Evolutionary conservation across 1,139 yeast genomes (phyloP), one percentile per base, ranked within the genome.

Genomic region (Candida labiduridarum): DNA sequence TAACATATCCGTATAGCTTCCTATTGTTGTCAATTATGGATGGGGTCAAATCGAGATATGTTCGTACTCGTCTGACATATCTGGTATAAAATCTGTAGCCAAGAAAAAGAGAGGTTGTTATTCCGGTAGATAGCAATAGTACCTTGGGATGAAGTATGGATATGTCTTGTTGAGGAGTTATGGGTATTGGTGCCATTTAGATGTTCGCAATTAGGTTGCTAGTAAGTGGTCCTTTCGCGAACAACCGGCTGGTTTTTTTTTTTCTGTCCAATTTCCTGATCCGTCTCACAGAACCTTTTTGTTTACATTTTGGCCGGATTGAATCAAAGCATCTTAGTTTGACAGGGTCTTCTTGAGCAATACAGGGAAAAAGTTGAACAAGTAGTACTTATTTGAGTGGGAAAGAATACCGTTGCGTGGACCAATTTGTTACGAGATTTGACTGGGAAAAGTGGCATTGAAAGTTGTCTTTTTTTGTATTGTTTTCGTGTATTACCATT

Each of bases 1-100:
- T 89, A 5, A 92, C 97, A 49, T 79, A 76, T 0, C 99, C 99
- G 50, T 80, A 79, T n/a, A 92, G 56, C 30, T 59, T 59, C 7
- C 63, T 60, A 35, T 63, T 60, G n/a, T 59, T 61, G 30, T 70
- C 72, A n/a, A 76, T 57, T 8, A 72, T 67, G n/a, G 62, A 56
- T 8, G 79, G 69, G 1, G 79, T 71, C 22, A 76, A 56, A 56
- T 74, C 78, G 38, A 76, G 62, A 53, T 72, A 74, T 2, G 67
- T 69, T 19, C 67, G 56, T 8, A 76, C 58, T 43, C 80, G 63
- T 40, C 63, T 60, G 5, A 76, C 57, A 52, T 70, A 74, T 30
- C 78, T 65, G 33, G 58, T 59, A 52, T 75, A 75, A 45, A 73
- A 60, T 43, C 64, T 62, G 48, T 59, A 70, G 18, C 72, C 65